Base-by-base conservation (phyloP, 306 rosid genomes). In the Sindora glabra region DNA sequence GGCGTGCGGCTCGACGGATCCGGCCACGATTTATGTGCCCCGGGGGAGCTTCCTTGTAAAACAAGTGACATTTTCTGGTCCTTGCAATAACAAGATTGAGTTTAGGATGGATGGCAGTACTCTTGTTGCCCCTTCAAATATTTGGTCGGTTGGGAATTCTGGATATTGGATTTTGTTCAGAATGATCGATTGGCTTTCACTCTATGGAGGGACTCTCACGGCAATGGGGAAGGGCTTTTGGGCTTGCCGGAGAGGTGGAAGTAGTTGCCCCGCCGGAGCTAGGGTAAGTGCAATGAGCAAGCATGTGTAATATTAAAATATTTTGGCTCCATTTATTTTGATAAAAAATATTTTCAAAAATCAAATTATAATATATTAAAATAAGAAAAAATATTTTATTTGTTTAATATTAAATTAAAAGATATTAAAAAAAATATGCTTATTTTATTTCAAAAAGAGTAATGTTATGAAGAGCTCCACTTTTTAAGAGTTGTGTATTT, bases 101-200 rank as follows among this genome's bases (percentile, higher is more conserved):
- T 40, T 76, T 18, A 18, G 13, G 55, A 66, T 76, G 13, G 81
- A 76, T 26, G 81, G 81, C 2, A n/a, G n/a, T n/a, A 71, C 71
- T 19, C 55, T 71, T 40, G 59, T 66, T 13, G 81, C 81, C 11
- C 74, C 81, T 39, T 48, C 17, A 10, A 59, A 66, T 48, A 66
- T 60, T 8, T 42, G 32, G 70, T 59, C 70, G 34, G 19, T 60
- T 0, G 74, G 74, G 19, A 67, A 34, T 55, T 65, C 77, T 0
- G 74, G 77, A n/a, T 41, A 60, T 44, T 76, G 81, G 81, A 61
- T 76, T 4, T 59, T 71, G 70, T 76, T 76, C 61, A 60, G 24
- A 44, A 60, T 70, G 34, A 21, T 71, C 34, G 17, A 66, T 48
- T 6, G 67, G 13, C 4, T 76, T 55, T 55, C 67, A 0, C n/a